Conservation (phyloP, 805 yeast species). For the Saccharomycopsis amapae region DNA sequence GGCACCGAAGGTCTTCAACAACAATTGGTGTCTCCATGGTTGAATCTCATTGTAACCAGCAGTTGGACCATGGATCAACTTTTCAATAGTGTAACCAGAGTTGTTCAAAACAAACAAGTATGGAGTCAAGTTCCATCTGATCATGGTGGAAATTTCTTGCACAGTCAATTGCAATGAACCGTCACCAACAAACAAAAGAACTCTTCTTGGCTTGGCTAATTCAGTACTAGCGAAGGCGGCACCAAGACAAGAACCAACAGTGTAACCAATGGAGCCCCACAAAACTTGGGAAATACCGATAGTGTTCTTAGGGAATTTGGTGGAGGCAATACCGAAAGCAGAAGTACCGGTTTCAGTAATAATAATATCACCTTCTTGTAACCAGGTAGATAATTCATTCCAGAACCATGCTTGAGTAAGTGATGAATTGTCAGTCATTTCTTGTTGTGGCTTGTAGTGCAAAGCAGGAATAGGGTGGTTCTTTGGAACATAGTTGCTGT, state of each 20-base stretch:
- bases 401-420: conserved; percentile 40
- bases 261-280: conserved; percentile 83
- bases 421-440: conserved; percentile 16
- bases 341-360: conserved; percentile 76
- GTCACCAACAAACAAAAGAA: conserved; percentile 57
- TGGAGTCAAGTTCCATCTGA: conserved; percentile 47
- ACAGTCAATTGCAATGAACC: conserved; percentile 64
- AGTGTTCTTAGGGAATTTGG: conserved; percentile 50
- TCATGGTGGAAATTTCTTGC: conserved; percentile 55
- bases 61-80: conserved; percentile 49
- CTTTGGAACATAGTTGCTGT: conserved; percentile 24
- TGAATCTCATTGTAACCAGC: conserved; percentile 57
- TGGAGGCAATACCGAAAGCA: conserved; percentile 68
- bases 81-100: conserved; percentile 60
- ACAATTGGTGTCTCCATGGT: conserved; percentile 47
- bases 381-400: conserved; percentile 44
- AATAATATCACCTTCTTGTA: conserved; percentile 58
- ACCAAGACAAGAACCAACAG: conserved; percentile 82
- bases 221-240: conserved; percentile 66
- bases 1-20: conserved; percentile 51
- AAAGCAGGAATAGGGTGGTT: conserved; percentile 15
- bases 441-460: conserved; percentile 41
- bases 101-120: conserved; percentile 55
- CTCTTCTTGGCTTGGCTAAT: conserved; percentile 38
- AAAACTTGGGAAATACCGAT: conserved; percentile 59